These are phyloP conservation scores for Colletotrichum tropicicola DNA, from an alignment of 2,329 filamentous ascomycete species.

Conservation along the genomic window DNA sequence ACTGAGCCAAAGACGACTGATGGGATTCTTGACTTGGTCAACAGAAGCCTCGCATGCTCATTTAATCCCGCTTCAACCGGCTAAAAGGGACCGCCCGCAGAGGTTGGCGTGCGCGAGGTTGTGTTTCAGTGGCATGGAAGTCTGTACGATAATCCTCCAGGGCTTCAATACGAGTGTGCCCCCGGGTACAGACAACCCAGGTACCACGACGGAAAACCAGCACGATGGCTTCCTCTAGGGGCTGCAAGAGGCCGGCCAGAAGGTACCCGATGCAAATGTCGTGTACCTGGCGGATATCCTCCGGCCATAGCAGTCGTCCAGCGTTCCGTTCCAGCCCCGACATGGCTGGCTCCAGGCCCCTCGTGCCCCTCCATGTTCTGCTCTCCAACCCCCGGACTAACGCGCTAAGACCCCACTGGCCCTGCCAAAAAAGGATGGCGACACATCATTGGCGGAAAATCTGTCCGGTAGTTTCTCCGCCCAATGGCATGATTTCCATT, in stretches of 20 bases:
- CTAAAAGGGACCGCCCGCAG: background rate
- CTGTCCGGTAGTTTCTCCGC: slow-evolving; percentile 14
- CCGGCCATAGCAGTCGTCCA: background rate
- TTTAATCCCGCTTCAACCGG: background rate
- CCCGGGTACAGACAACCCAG: background rate
- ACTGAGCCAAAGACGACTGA: background rate
- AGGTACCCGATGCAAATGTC: background rate
- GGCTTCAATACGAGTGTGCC: background rate
- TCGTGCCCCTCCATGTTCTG: slow-evolving; percentile 12
- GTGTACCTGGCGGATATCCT: background rate
- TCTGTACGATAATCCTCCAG: background rate
- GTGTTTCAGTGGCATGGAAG: background rate
- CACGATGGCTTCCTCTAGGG: background rate
- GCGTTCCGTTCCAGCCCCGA: background rate
- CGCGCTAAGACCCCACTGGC: background rate
- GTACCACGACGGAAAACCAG: background rate
- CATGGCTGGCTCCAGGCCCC: background rate
- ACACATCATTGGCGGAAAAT: slow-evolving; percentile 22
- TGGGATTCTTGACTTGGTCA: background rate
- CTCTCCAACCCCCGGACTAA: slow-evolving; percentile 13
- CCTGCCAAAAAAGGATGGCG: background rate
- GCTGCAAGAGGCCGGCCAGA: background rate
- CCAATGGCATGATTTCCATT: slow-evolving; percentile 8
- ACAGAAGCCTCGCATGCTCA: background rate
- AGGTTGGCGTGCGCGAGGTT: background rate